A percentile compares a stretch with the other conserved stretches of the same genome.
phyloP scores from a whole-genome alignment of 1,284 basidiomycete species.

The Pseudozyma thailandica region DNA sequence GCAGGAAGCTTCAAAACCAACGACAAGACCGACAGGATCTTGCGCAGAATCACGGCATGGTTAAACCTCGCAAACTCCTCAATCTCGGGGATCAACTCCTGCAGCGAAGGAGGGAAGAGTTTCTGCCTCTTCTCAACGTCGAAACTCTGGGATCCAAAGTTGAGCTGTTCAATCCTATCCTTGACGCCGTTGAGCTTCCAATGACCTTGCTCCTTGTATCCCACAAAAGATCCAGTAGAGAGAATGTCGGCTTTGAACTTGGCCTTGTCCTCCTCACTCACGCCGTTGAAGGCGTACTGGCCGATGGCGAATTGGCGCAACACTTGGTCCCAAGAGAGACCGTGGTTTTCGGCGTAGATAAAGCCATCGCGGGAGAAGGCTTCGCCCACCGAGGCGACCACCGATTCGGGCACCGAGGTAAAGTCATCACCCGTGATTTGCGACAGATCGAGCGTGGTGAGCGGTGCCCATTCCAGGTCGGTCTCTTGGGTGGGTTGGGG shows the following conservation, averaged over 20 bases:
- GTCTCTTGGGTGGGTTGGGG: constrained; percentile 52
- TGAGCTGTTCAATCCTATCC: constrained; percentile 70
- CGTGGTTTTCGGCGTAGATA: constrained; percentile 67
- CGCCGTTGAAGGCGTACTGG: constrained; percentile 62
- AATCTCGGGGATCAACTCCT: constrained; percentile 67
- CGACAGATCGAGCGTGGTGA: constrained; percentile 63
- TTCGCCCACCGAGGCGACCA: constrained; percentile 58
- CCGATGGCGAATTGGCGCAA: constrained; percentile 66
- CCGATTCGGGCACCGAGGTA: constrained; percentile 51
- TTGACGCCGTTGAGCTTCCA: constrained; percentile 68
- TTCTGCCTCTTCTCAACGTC: constrained; percentile 25
- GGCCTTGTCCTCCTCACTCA: constrained; percentile 58
- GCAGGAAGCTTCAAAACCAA: constrained; percentile 70
- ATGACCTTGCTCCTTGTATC: constrained; percentile 70
- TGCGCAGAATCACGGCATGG: constrained; percentile 67
- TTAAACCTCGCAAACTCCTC: constrained; percentile 68
- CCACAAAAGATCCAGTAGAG: constrained; percentile 61
- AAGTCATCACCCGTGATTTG: constrained; percentile 58
- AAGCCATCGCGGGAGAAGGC: constrained; percentile 62
- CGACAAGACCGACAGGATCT: constrained; percentile 69
- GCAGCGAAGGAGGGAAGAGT: constrained; percentile 56
- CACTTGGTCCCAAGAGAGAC: constrained; percentile 59
- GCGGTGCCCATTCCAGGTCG: constrained; percentile 66
- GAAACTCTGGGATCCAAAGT: constrained; percentile 69
- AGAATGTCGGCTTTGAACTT: constrained; percentile 63